These are phyloP conservation scores for Eustoma russellianum DNA, from an alignment of 257 asterid species.

Conservation along the genomic window DNA sequence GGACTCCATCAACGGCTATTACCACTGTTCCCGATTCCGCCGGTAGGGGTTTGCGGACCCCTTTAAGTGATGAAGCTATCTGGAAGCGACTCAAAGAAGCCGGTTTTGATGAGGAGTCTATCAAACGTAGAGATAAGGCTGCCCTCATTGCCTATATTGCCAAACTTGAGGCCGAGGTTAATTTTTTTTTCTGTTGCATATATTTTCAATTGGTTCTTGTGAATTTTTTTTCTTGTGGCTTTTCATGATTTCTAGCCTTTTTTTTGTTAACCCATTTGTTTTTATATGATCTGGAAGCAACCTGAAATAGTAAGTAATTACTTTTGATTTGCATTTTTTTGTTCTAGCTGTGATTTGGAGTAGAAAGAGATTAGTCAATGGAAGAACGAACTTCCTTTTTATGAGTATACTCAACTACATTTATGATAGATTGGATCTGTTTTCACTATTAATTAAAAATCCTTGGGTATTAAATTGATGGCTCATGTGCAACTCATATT, in stretches of 20 bases:
- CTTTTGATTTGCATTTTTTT: neutral
- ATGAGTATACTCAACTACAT: neutral
- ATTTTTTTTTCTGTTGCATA: neutral
- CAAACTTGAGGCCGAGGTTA: slow-evolving; percentile 81
- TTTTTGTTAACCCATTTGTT: neutral
- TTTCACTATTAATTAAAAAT: neutral
- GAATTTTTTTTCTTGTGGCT: neutral
- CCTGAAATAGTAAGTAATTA: neutral
- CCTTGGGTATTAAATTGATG: neutral
- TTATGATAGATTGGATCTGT: neutral
- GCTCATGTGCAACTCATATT: neutral
- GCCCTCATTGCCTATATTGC: slow-evolving; percentile 85
- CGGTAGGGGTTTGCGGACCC: slow-evolving; percentile 50
- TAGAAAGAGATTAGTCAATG: no score
- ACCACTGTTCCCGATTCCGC: slow-evolving; percentile 23
- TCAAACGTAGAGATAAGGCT: slow-evolving; percentile 86
- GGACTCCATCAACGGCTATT: slow-evolving; percentile 27
- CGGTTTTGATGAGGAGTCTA: slow-evolving; percentile 88
- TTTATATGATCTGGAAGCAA: neutral
- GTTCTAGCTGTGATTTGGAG: no score
- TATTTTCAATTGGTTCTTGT: neutral
- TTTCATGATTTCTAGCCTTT: neutral
- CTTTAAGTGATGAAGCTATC: slow-evolving; percentile 63
- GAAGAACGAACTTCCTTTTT: neutral
- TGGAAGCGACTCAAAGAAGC: slow-evolving; percentile 85